Base-by-base conservation (phyloP, 208 protist genomes). In the Strigomonas culicis region DNA sequence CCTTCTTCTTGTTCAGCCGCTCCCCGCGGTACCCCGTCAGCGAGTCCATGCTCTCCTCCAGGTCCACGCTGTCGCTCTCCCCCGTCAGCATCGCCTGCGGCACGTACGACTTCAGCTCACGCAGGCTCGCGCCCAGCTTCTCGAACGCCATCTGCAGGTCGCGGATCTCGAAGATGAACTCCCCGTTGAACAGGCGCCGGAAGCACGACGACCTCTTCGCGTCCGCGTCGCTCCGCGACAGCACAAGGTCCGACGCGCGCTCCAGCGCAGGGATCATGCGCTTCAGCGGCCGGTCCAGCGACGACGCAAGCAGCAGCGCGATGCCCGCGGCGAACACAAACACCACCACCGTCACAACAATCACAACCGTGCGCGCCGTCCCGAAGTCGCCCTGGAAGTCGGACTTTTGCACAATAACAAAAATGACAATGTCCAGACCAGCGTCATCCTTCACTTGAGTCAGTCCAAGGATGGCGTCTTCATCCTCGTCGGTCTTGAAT, bases 351-450 rank as follows among this genome's bases (percentile, higher is more conserved):
- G 77, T 80, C 30, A 86, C 70, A 32, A 60, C 65, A 30, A 82
- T 75, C 25, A 75, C 77, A 17, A 69, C 71, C 36, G 64, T 71
- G 32, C 72, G 69, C 22, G 77, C 77, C 0, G 64, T 76, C 2
- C 69, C 65, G 56, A 89, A 80, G 46, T 72, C 76, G 36, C 66
- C 62, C 70, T 84, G 72, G 30, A 89, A 89, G 71, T 89, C 83
- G 0, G 77, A 59, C 25, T 68, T 66, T 30, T 86, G 59, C 4
- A 83, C 77, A 19, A 77, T 73, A 11, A 80, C 83, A 53, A 74
- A 70, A 25, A 89, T 59, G 60, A 86, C 63, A 13, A 89, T 59
- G 62, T 86, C 62, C 25, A 89, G 66, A 21, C 79, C 83, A 73
- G 79, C 84, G 27, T 66, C 28, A 55, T 89, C 83, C 41, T 65